Evolutionary conservation across 1,139 yeast genomes (phyloP), one percentile per base, ranked within the genome.

Genomic region (Suhomyces kunorum): DNA sequence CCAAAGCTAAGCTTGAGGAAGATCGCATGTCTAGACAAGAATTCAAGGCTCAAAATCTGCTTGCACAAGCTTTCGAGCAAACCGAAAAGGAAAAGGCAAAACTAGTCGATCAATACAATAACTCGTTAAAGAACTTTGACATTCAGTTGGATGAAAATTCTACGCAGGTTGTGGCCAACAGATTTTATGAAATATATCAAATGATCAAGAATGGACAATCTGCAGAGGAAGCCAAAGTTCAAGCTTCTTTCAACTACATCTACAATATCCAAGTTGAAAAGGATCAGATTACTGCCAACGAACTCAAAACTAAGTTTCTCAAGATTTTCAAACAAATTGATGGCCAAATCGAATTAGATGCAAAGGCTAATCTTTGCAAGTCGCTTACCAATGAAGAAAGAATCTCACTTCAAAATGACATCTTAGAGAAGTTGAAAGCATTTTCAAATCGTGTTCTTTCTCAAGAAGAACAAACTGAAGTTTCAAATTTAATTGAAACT

Each of bases 1-100:
- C 57, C 26, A 71, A 68, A 43, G 85, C 88, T 2, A 61, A 63
- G 35, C 68, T 68, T 42, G 95, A 85, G 61, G 79, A 73, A 55
- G 64, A 62, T 11, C 72, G 69, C 49, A 68, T 77, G 76, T 71
- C 80, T 14, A 72, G 87, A 58, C 84, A 86, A 59, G 88, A 83
- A 56, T 70, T 65, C 39, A 65, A 80, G 42, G 76, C 74, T 5
- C 76, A 74, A 50, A 80, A 81, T n/a, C 69, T 64, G 19, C 13
- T 42, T n/a, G 63, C 84, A 29, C 52, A 74, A 34, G 61, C 66
- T 39, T 61, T 55, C 8, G 56, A 68, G 31, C 48, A 58, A 26
- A 74, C 68, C 31, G 50, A 59, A 28, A 68, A 66, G 15, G 56
- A 50, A 5, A 64, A 61, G 43, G 57, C 34, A 46, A 59, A 36